Conservation (phyloP, 2,329 filamentous ascomycete genomes). For the Coccinonectria pachysandricola region DNA sequence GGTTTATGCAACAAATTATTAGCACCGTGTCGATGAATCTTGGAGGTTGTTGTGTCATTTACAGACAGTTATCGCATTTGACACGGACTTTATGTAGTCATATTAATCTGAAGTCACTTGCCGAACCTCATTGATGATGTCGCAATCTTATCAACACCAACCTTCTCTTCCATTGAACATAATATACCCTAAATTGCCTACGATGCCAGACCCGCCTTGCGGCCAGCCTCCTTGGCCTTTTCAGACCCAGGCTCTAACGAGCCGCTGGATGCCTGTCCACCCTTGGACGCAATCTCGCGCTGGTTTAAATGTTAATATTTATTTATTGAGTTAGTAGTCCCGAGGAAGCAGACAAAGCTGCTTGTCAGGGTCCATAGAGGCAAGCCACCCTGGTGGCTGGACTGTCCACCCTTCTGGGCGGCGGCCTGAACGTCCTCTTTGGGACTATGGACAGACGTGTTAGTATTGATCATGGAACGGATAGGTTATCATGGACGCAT, state of each 20-base stretch:
- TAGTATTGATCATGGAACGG: neutral
- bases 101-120: no score
- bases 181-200: constrained; percentile 1
- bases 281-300: constrained; percentile 45
- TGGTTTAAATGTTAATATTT: neutral
- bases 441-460: constrained; percentile 17
- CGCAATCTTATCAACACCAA: no score
- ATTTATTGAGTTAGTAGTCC: constrained; percentile 18
- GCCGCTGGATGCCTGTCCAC: constrained; percentile 41
- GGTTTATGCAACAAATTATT: no score
- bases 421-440: constrained; percentile 35
- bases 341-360: constrained; percentile 25
- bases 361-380: constrained; percentile 31
- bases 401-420: constrained; percentile 30
- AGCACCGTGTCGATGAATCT: no score
- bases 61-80: no score
- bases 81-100: no score
- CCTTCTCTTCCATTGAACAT: no score
- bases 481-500: neutral
- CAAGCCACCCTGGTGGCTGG: constrained; percentile 28
- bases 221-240: constrained; percentile 41
- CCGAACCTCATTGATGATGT: no score
- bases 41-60: no score
- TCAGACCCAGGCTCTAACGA: constrained; percentile 44
- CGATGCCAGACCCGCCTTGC: constrained; percentile 35